Percentiles rank a stretch among this genome's conserved stretches.
Conservation (phyloP, 805 yeast species). For the Saccharomycopsis sp. region DNA sequence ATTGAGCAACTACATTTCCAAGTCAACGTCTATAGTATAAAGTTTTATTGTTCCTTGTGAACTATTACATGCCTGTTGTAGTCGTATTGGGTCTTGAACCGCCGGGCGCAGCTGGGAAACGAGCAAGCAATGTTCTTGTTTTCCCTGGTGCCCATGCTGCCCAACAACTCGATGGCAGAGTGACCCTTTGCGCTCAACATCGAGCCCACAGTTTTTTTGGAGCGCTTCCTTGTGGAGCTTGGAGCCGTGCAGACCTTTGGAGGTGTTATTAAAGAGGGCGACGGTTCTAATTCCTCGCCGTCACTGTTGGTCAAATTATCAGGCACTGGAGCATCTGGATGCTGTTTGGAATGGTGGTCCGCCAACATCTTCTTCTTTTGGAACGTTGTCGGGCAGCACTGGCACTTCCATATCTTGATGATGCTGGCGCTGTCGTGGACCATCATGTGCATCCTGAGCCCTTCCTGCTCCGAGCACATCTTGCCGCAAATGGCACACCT, state of each 20-base stretch:
- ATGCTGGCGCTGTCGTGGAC: slow-evolving; percentile 49
- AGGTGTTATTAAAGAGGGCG: no score
- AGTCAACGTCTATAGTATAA: no score
- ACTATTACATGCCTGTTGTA: not conserved
- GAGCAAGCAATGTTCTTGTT: not conserved
- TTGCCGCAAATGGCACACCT: slow-evolving; percentile 58
- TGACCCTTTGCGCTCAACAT: no score
- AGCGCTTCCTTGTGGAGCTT: no score
- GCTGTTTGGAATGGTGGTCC: slow-evolving; percentile 46
- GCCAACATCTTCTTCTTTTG: slow-evolving; percentile 48
- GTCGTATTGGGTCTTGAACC: not conserved
- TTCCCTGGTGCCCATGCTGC: not conserved
- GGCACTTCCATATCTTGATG: slow-evolving; percentile 61
- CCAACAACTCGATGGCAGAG: no score
- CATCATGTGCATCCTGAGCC: slow-evolving; percentile 64
- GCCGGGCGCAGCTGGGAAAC: not conserved
- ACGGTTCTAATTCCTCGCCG: no score
- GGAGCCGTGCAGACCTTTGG: no score
- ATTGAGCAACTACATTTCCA: no score
- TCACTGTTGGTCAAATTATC: slow-evolving; percentile 1
- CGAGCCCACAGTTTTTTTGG: no score
- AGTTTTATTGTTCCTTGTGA: no score
- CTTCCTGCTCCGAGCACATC: slow-evolving; percentile 63
- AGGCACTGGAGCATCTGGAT: slow-evolving; percentile 26
- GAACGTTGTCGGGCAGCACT: slow-evolving; percentile 41